Conservation (phyloP, 108 stramenopile species). For the Bacterosira constricta region DNA sequence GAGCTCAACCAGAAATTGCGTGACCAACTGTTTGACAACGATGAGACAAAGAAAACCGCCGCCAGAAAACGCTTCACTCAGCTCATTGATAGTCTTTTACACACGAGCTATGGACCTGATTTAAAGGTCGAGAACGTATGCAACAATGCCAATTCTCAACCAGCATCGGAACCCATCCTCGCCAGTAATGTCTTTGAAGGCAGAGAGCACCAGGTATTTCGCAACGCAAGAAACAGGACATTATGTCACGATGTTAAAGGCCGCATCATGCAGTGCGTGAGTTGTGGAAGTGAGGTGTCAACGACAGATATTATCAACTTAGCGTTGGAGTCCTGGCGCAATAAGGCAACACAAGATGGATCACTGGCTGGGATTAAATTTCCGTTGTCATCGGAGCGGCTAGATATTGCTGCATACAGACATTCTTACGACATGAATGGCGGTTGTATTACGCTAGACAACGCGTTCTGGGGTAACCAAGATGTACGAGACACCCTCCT, state of each 20-base stretch:
- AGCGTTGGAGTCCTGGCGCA: too few species aligned
- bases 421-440: too few species aligned
- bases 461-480: too few species aligned
- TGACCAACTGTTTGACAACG: conserved; percentile 3
- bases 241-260: neutral
- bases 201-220: neutral
- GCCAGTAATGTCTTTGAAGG: neutral
- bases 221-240: conserved; percentile 8
- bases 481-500: too few species aligned
- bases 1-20: neutral
- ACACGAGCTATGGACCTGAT: conserved; percentile 2
- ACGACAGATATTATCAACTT: too few species aligned
- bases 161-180: neutral
- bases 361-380: too few species aligned
- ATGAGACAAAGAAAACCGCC: neutral
- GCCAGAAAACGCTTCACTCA: neutral
- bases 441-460: too few species aligned
- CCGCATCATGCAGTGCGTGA: conserved; percentile 6
- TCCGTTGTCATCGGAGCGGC: too few species aligned
- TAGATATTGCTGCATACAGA: too few species aligned
- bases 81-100: conserved; percentile 6
- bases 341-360: too few species aligned
- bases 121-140: neutral
- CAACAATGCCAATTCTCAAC: neutral
- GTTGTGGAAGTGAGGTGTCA: too few species aligned